Conservation (phyloP, 208 protist genomes). For the Porcisia hertigi region DNA sequence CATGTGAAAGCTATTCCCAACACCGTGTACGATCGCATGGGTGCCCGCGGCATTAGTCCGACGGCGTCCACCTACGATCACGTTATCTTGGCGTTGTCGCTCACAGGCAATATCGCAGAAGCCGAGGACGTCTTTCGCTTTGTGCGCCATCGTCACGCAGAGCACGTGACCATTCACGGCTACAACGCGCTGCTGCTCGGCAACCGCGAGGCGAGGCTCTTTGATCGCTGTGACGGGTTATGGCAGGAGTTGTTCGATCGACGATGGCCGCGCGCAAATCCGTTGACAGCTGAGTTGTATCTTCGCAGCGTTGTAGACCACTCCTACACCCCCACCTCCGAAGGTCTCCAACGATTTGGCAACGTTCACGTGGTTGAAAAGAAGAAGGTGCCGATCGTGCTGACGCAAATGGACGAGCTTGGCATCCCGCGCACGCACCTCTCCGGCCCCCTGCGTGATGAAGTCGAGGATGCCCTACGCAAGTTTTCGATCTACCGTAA, state of each 20-base stretch:
- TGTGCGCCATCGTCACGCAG: constrained; percentile 57
- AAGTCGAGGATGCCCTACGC: constrained; percentile 88
- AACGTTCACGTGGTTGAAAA: constrained; percentile 83
- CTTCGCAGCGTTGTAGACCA: constrained; percentile 88
- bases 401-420: constrained; percentile 82
- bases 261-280: constrained; percentile 78
- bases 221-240: constrained; percentile 73
- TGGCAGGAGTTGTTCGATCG: constrained; percentile 87
- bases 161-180: constrained; percentile 57
- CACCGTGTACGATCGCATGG: constrained; percentile 84
- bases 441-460: constrained; percentile 76
- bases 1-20: constrained; percentile 69
- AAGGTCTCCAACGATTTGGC: constrained; percentile 71
- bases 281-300: constrained; percentile 80
- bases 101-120: constrained; percentile 75
- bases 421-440: constrained; percentile 83
- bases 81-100: constrained; percentile 65
- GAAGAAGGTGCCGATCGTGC: constrained; percentile 87
- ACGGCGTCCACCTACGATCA: constrained; percentile 82
- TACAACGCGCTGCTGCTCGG: constrained; percentile 87
- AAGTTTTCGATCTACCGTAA: constrained; percentile 77
- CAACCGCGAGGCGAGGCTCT: constrained; percentile 67
- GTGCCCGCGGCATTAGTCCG: constrained; percentile 58
- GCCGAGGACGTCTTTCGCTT: constrained; percentile 81
- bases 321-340: constrained; percentile 77